Evolutionary conservation across 306 rosid species (phyloP).

Genomic region (Sechiopsis laciniata): DNA sequence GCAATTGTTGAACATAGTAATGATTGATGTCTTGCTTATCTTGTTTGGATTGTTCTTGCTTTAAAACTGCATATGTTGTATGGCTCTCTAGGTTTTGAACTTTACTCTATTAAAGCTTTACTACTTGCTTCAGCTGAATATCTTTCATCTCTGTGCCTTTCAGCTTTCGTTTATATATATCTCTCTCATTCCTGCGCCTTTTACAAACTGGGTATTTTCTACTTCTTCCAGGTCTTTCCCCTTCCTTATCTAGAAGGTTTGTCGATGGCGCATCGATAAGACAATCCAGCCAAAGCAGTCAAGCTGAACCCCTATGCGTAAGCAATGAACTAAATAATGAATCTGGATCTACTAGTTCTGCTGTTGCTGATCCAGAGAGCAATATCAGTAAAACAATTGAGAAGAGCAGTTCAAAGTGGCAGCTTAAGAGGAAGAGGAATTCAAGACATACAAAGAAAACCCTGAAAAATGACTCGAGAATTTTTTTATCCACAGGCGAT

Average conservation of each 20-base stretch:
- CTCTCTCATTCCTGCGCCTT: neutral
- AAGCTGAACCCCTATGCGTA: conserved; percentile 37
- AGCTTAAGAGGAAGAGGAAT: conserved; percentile 88
- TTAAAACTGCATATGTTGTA: neutral
- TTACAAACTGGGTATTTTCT: conserved; percentile 25
- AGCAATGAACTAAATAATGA: conserved; percentile 41
- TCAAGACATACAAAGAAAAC: conserved; percentile 55
- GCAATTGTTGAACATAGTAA: neutral
- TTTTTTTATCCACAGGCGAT: conserved; percentile 31
- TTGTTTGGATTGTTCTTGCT: neutral
- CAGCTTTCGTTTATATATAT: too few species aligned
- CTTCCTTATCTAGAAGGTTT: conserved; percentile 48
- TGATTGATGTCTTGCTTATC: neutral
- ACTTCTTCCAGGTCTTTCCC: conserved; percentile 41
- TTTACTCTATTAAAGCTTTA: neutral
- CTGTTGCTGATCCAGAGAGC: conserved; percentile 32
- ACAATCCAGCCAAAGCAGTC: conserved; percentile 47
- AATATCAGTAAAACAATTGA: conserved; percentile 39
- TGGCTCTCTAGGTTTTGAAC: neutral
- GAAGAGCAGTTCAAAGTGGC: conserved; percentile 85
- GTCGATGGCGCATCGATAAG: conserved; percentile 36
- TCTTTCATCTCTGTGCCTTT: neutral
- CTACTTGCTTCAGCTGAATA: neutral
- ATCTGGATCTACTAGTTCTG: conserved; percentile 51
- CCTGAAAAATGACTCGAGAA: conserved; percentile 49